Conservation (phyloP, 208 protist species). For the Novymonas esmeraldas region DNA sequence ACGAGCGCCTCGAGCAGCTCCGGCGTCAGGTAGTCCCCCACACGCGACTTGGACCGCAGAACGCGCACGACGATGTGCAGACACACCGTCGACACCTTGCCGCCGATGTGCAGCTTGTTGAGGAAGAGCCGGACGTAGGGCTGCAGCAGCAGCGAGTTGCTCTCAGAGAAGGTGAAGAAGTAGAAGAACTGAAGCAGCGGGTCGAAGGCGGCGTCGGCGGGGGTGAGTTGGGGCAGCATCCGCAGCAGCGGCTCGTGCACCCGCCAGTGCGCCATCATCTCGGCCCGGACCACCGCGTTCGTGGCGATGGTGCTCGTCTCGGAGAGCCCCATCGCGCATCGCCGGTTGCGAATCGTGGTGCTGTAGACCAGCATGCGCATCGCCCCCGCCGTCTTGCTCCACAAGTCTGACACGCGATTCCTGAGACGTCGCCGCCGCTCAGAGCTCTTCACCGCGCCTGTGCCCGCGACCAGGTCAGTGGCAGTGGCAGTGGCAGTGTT, state of each 20-base stretch:
- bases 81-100: constrained; percentile 37
- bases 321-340: constrained; percentile 53
- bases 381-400: constrained; percentile 50
- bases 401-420: constrained; percentile 27
- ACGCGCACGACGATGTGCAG: constrained; percentile 69
- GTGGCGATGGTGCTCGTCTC: constrained; percentile 56
- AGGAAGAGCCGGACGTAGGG: constrained; percentile 54
- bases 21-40: constrained; percentile 60
- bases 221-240: constrained; percentile 51
- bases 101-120: constrained; percentile 14
- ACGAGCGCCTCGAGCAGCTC: constrained; percentile 49
- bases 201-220: constrained; percentile 35
- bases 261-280: constrained; percentile 74
- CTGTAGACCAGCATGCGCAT: constrained; percentile 57
- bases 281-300: constrained; percentile 54
- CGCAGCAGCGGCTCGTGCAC: constrained; percentile 67
- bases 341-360: constrained; percentile 49
- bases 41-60: constrained; percentile 51
- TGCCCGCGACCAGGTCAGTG: too few relatives aligned
- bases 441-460: too few relatives aligned
- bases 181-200: constrained; percentile 79
- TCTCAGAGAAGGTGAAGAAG: constrained; percentile 59
- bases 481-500: too few relatives aligned
- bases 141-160: constrained; percentile 55
- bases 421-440: constrained; percentile 6